These are phyloP conservation scores for Epichloe festucae DNA, from an alignment of 2,329 filamentous ascomycete genomes.

Conservation along the genomic window DNA sequence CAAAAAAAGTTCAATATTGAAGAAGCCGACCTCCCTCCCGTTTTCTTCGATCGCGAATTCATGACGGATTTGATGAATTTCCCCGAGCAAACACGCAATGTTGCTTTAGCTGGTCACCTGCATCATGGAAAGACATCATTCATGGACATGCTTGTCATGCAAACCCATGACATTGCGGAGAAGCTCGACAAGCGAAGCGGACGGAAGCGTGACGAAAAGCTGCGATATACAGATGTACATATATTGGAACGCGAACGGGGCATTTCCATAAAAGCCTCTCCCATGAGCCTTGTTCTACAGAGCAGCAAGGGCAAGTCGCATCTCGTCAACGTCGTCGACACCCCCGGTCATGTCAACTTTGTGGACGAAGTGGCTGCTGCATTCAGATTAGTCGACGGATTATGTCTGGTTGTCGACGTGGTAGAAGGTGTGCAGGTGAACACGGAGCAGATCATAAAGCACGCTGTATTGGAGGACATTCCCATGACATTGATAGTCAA, in stretches of 20 bases:
- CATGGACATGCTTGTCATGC: constrained; percentile 94
- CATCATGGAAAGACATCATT: constrained; percentile 98
- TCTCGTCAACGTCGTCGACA: constrained; percentile 88
- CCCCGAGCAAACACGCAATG: constrained; percentile 84
- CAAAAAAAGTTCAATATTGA: constrained; percentile 94
- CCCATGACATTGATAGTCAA: constrained; percentile 87
- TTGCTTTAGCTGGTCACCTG: constrained; percentile 82
- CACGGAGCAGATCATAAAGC: constrained; percentile 93
- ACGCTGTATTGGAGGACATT: constrained; percentile 80
- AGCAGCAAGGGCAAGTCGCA: constrained; percentile 89
- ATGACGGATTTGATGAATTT: constrained; percentile 96
- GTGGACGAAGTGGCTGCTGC: constrained; percentile 91
- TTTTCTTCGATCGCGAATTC: constrained; percentile 78
- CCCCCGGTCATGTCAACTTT: constrained; percentile 95
- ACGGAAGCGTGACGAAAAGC: constrained; percentile 71
- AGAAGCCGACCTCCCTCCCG: constrained; percentile 78
- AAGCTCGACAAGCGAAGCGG: constrained; percentile 70
- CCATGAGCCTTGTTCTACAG: constrained; percentile 86
- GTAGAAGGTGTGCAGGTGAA: constrained; percentile 99
- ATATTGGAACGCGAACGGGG: constrained; percentile 80
- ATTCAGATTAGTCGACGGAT: constrained; percentile 75
- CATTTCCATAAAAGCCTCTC: constrained; percentile 80
- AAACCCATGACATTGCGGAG: constrained; percentile 80
- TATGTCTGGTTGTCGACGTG: constrained; percentile 88
- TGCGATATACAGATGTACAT: constrained; percentile 90